Evolutionary conservation across 495 filamentous ascomycete genomes (phyloP).

Genomic region (Aspergillus leporis): DNA sequence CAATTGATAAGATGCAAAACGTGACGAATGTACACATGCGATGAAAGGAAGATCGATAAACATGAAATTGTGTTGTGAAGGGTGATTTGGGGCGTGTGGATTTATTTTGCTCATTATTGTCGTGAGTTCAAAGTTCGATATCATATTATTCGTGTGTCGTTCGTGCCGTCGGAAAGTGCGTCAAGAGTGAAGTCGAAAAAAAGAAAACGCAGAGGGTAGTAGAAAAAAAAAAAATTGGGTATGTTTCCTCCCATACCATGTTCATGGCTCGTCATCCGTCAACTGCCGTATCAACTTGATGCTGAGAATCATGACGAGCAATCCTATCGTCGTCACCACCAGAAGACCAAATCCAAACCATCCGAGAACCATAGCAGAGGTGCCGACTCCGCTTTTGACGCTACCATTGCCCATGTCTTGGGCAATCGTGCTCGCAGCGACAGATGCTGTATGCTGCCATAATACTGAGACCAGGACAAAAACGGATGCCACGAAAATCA

Average conservation of each 20-base stretch:
- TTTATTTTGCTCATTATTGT: constrained; percentile 7
- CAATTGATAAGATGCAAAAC: constrained; percentile 5
- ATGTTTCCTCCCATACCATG: not conserved
- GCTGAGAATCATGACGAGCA: constrained; percentile 94
- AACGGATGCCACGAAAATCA: constrained; percentile 66
- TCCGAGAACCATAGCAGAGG: constrained; percentile 90
- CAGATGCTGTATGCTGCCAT: constrained; percentile 88
- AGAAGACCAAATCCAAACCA: constrained; percentile 95
- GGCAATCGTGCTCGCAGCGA: constrained; percentile 87
- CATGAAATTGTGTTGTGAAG: not conserved
- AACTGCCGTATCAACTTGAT: constrained; percentile 66
- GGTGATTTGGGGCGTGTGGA: not conserved
- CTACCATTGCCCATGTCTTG: constrained; percentile 95
- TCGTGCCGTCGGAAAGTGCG: constrained; percentile 32
- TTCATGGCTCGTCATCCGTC: constrained; percentile 47
- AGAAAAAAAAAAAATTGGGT: constrained; percentile 12
- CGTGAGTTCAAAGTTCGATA: not conserved
- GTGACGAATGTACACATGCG: constrained; percentile 12
- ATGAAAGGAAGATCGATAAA: constrained; percentile 1
- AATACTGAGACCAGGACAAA: constrained; percentile 71
- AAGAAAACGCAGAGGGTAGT: constrained; percentile 13
- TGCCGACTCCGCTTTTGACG: constrained; percentile 83
- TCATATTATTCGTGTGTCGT: constrained; percentile 38
- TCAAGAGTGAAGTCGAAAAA: constrained; percentile 14
- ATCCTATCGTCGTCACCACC: constrained; percentile 89